phyloP scores from a whole-genome alignment of 164 flowering plant genomes.

The Berberis thunbergii region DNA sequence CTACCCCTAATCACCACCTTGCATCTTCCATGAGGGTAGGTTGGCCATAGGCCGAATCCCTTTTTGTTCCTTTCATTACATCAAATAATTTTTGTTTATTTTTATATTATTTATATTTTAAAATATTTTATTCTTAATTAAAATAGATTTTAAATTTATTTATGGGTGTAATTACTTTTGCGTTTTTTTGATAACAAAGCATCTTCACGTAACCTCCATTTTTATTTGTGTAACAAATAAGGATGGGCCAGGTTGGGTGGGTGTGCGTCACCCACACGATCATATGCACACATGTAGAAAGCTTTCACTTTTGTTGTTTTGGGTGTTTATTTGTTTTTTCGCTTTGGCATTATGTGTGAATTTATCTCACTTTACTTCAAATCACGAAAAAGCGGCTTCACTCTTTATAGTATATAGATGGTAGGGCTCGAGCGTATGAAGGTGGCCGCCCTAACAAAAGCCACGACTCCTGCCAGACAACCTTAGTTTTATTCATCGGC shows the following conservation, averaged over 20 bases:
- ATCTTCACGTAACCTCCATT: slow-evolving; percentile 9
- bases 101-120: not conserved
- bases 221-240: slow-evolving; percentile 5
- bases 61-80: slow-evolving; percentile 6
- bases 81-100: not conserved
- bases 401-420: too few relatives aligned
- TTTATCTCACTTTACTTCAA: too few relatives aligned
- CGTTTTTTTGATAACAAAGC: slow-evolving; percentile 1
- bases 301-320: slow-evolving; percentile 1
- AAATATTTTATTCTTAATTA: not conserved
- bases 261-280: not conserved
- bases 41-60: not conserved
- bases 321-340: not conserved
- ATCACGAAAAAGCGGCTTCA: too few relatives aligned
- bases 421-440: too few relatives aligned
- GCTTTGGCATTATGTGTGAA: too few relatives aligned
- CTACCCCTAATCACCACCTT: not conserved
- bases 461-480: too few relatives aligned
- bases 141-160: not conserved
- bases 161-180: slow-evolving; percentile 2
- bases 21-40: not conserved
- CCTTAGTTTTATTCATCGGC: too few relatives aligned
- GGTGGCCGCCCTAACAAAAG: too few relatives aligned
- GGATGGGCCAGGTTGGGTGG: not conserved
- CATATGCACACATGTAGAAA: slow-evolving; percentile 5